Conservation (phyloP, 169 alveolate species). For the Blepharisma undulans region DNA sequence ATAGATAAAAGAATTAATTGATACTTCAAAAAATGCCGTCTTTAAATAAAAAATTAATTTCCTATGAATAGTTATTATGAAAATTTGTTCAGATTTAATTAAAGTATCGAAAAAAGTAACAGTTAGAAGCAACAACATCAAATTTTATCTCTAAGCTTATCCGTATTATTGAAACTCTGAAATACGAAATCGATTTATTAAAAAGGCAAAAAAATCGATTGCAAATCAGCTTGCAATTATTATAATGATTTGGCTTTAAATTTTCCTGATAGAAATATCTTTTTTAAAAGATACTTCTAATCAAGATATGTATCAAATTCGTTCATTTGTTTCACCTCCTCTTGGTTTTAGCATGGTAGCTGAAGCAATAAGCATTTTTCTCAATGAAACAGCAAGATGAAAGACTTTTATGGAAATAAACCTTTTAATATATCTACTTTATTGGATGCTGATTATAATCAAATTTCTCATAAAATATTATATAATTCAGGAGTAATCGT, state of each 20-base stretch:
- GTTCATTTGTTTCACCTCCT: neutral
- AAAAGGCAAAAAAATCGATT: neutral
- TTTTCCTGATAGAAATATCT: neutral
- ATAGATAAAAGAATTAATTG: too few relatives aligned
- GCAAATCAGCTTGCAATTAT: neutral
- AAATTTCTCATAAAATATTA: neutral
- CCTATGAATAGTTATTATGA: neutral
- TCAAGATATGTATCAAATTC: neutral
- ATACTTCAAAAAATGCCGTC: too few relatives aligned
- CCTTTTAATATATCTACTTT: too few relatives aligned
- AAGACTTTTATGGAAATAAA: neutral
- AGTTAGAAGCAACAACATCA: neutral
- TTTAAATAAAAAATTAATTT: too few relatives aligned
- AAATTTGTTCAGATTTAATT: neutral
- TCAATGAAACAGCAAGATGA: neutral
- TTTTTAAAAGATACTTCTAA: neutral
- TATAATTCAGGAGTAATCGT: neutral
- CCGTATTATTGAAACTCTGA: neutral
- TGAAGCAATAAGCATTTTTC: neutral
- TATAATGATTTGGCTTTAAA: neutral
- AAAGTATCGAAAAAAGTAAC: neutral
- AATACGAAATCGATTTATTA: neutral
- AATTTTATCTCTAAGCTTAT: neutral
- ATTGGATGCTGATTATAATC: neutral
- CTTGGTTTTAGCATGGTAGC: neutral